A percentile compares a stretch with the other conserved stretches of the same genome.
phyloP scores from a whole-genome alignment of 1,139 yeast species.

The Taphrina sp. region DNA sequence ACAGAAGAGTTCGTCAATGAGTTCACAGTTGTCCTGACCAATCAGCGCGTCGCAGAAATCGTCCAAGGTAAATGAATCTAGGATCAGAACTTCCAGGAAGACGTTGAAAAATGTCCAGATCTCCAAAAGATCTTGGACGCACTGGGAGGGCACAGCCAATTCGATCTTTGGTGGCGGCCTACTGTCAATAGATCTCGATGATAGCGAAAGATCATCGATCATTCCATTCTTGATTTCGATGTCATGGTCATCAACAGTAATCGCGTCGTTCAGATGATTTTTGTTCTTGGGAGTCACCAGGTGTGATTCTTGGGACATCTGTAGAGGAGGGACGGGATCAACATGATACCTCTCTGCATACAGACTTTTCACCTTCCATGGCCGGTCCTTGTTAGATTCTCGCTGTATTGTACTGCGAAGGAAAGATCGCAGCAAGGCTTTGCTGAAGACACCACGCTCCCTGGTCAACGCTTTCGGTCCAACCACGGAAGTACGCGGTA shows the following conservation, averaged over 20 bases:
- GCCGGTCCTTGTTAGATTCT: constrained; percentile 85
- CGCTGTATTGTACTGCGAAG: constrained; percentile 80
- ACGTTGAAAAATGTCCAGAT: constrained; percentile 74
- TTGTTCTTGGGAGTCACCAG: no score
- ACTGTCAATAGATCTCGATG: no score
- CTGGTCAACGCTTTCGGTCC: no score
- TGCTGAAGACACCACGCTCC: constrained; percentile 84
- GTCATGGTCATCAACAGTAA: no score
- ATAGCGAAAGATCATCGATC: constrained; percentile 37
- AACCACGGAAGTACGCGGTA: constrained; percentile 59
- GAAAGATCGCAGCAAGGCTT: constrained; percentile 84
- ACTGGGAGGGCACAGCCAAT: no score
- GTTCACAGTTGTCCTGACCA: constrained; percentile 53
- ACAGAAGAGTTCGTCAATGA: constrained; percentile 73
- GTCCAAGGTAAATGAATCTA: constrained; percentile 77
- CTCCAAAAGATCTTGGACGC: no score
- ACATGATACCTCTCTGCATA: constrained; percentile 49
- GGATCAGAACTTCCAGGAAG: constrained; percentile 59
- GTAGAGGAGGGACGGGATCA: no score
- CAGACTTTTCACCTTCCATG: constrained; percentile 89
- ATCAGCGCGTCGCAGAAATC: constrained; percentile 67
- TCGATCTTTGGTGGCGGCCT: no score
- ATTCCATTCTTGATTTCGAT: no score
- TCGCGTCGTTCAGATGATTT: no score
- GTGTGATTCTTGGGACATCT: no score